A percentile compares a stretch with the other conserved stretches of the same genome.
phyloP scores from a whole-genome alignment of 306 rosid genomes.

The Pyrus betulifolia region DNA sequence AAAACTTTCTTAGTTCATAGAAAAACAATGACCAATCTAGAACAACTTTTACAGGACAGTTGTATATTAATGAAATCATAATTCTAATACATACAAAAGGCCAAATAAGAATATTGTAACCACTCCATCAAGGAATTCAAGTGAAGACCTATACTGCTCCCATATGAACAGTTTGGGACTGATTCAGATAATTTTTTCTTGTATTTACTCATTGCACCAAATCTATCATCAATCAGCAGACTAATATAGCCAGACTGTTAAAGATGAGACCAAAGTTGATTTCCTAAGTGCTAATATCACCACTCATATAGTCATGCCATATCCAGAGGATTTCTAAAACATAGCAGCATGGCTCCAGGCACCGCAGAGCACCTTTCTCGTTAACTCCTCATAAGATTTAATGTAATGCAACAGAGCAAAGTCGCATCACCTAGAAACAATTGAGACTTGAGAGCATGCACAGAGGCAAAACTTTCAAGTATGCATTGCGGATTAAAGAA shows the following conservation, averaged over 20 bases:
- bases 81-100: not conserved
- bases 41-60: not conserved
- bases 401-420: not conserved
- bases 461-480: not conserved
- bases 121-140: not conserved
- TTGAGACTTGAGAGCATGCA: not conserved
- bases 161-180: not conserved
- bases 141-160: not conserved
- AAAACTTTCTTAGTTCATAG: not conserved
- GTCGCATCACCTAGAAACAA: not conserved
- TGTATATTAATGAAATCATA: not conserved
- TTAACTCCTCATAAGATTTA: not conserved
- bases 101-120: not conserved
- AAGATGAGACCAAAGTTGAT: not conserved
- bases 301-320: not conserved
- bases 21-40: not conserved
- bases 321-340: not conserved
- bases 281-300: not conserved
- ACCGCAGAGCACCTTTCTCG: not conserved
- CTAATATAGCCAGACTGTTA: not conserved
- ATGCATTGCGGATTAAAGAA: not conserved
- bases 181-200: not conserved
- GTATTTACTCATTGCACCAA: not conserved
- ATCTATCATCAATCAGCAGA: not conserved
- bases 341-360: not conserved